Percentiles rank a stretch among this genome's conserved stretches.
These are phyloP conservation scores for Sporisorium graminicola DNA, from an alignment of 1,284 basidiomycete species.

Conservation along the genomic window DNA sequence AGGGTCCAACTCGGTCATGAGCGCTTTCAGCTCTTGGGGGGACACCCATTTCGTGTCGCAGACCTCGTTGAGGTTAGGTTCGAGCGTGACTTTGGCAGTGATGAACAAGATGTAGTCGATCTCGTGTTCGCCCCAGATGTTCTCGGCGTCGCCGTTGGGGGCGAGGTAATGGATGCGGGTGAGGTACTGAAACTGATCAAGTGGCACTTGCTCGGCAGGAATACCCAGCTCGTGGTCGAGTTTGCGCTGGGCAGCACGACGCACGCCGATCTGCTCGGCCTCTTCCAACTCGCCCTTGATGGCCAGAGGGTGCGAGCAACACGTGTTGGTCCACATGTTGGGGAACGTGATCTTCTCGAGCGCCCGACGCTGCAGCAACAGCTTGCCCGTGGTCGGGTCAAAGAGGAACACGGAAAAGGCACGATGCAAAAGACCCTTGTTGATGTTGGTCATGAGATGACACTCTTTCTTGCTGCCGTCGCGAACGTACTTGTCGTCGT, in stretches of 20 bases:
- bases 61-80: slow-evolving; percentile 91
- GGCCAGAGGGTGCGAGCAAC: slow-evolving; percentile 92
- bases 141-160: slow-evolving; percentile 77
- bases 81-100: slow-evolving; percentile 87
- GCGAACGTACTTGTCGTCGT: slow-evolving; percentile 79
- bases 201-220: slow-evolving; percentile 77
- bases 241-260: slow-evolving; percentile 90
- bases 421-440: slow-evolving; percentile 92
- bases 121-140: slow-evolving; percentile 98
- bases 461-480: slow-evolving; percentile 89
- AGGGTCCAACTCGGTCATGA: slow-evolving; percentile 82
- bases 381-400: slow-evolving; percentile 89
- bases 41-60: slow-evolving; percentile 90
- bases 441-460: slow-evolving; percentile 99
- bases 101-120: slow-evolving; percentile 98
- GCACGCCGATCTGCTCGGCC: slow-evolving; percentile 80
- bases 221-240: slow-evolving; percentile 98
- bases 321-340: slow-evolving; percentile 99
- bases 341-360: slow-evolving; percentile 99
- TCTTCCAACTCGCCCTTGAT: slow-evolving; percentile 80
- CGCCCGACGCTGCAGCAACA: slow-evolving; percentile 95
- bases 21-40: slow-evolving; percentile 86
- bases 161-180: slow-evolving; percentile 98
- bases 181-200: slow-evolving; percentile 92
- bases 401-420: slow-evolving; percentile 99